phyloP scores from a whole-genome alignment of 2,329 filamentous ascomycete species.

The Botrytis aclada region DNA sequence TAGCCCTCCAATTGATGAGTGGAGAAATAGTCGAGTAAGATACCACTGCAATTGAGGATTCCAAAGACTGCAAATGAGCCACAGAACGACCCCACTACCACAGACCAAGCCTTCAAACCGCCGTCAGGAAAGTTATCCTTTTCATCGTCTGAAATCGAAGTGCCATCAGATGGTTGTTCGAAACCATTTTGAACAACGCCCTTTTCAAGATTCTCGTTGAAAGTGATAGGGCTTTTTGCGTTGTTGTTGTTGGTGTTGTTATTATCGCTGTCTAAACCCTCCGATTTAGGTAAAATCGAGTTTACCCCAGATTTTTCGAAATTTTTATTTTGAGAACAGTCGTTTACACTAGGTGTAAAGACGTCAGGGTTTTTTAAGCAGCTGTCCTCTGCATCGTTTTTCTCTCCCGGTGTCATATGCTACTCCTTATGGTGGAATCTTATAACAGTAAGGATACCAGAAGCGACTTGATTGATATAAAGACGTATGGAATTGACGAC shows the following conservation, averaged over 20 bases:
- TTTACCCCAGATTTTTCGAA: slow-evolving; percentile 3
- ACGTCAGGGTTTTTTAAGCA: slow-evolving; percentile 21
- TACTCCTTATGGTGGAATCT: slow-evolving; percentile 13
- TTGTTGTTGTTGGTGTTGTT: neutral
- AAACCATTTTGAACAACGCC: slow-evolving; percentile 18
- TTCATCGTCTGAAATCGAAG: slow-evolving; percentile 27
- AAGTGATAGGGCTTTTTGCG: neutral
- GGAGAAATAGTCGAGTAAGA: slow-evolving; percentile 56
- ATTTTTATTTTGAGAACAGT: neutral
- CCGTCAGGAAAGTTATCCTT: slow-evolving; percentile 60
- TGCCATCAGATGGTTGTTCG: slow-evolving; percentile 21
- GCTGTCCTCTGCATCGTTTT: slow-evolving; percentile 19
- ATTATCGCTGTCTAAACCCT: neutral
- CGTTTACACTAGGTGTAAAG: slow-evolving; percentile 3
- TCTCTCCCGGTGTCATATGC: slow-evolving; percentile 16
- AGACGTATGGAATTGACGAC: neutral
- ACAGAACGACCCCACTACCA: slow-evolving; percentile 64
- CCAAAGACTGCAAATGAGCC: slow-evolving; percentile 61
- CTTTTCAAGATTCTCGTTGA: slow-evolving; percentile 18
- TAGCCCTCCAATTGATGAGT: slow-evolving; percentile 58
- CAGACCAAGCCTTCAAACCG: slow-evolving; percentile 60
- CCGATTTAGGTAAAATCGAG: neutral
- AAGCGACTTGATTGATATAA: neutral
- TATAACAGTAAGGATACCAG: neutral
- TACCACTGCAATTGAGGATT: slow-evolving; percentile 53